Conservation (phyloP, 2,329 filamentous ascomycete genomes). For the Fusarium sp. region DNA sequence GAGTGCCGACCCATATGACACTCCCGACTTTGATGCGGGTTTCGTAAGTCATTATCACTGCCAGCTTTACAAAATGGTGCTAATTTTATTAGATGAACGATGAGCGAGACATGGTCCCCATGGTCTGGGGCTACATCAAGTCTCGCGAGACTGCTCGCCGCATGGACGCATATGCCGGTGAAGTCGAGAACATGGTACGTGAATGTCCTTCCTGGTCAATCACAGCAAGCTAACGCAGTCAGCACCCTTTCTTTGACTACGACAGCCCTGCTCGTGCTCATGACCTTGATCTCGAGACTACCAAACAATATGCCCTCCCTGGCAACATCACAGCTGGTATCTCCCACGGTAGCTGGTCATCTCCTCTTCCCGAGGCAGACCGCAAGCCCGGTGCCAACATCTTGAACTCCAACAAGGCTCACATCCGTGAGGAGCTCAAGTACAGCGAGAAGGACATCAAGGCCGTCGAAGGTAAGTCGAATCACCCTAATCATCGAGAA, state of each 20-base stretch:
- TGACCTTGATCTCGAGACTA: conserved; percentile 82
- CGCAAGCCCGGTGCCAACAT: conserved; percentile 60
- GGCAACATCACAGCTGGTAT: conserved; percentile 80
- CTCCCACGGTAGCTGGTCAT: conserved; percentile 80
- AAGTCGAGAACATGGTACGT: conserved; percentile 70
- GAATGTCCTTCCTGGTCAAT: conserved; percentile 23
- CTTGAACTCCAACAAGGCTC: conserved; percentile 76
- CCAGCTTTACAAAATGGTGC: accelerated
- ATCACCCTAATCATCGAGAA: accelerated
- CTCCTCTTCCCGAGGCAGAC: conserved; percentile 69
- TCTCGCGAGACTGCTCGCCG: conserved; percentile 83
- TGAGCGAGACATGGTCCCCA: conserved; percentile 85
- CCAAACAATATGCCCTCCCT: conserved; percentile 81
- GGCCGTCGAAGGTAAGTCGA: conserved; percentile 71
- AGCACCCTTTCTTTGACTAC: conserved; percentile 80
- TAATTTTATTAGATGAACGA: conserved; percentile 74
- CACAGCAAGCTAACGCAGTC: background rate
- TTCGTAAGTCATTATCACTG: conserved; percentile 60
- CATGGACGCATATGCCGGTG: conserved; percentile 84
- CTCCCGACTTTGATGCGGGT: conserved; percentile 83
- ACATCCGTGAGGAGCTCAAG: conserved; percentile 73
- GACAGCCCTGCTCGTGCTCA: conserved; percentile 78
- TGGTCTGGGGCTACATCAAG: conserved; percentile 90
- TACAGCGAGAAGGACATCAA: conserved; percentile 76
- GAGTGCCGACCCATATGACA: conserved; percentile 80